Evolutionary conservation across 106 monocot genomes (phyloP), one percentile per base, ranked within the genome.

Genomic region (Iris macrosiphon): DNA sequence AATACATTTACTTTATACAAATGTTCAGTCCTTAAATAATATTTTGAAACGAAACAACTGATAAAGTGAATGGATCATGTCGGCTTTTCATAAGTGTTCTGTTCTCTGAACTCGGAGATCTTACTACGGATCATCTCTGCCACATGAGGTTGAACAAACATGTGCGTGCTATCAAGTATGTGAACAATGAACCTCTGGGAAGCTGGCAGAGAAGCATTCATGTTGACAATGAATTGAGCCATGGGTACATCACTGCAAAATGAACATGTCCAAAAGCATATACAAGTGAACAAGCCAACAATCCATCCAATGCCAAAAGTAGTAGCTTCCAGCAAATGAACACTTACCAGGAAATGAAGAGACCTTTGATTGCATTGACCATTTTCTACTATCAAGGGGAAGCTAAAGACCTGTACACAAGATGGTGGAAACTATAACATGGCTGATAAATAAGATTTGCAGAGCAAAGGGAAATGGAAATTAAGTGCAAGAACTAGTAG

Each of bases 341-440:
- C n/a, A 43, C 66, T 66, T 72, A 96, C 95, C 95, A 96, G 49
- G 89, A 77, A 57, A 96, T 90, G 32, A 86, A 83, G 1, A 89
- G 45, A 26, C 95, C 95, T 75, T 96, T 96, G 32, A 96, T 83
- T 63, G 95, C 89, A 67, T 96, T 89, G 14, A 96, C 95, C 95
- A 96, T 96, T 49, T 59, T 84, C 20, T 15, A 26, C 24, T 21
- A 40, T 3, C 21, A 60, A 41, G 24, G 25, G 31, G 2, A 35
- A n/a, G 13, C 6, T 57, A 35, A 6, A 35, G 10, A 35, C 10
- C 34, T 35, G 34, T 35, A 35, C 4, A 35, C 10, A 35, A 35
- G 34, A 35, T 6, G 34, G 4, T 35, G 10, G 34, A n/a, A n/a
- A n/a, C n/a, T n/a, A n/a, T n/a, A n/a, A n/a, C n/a, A n/a, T n/a